Evolutionary conservation across 371 early-diverging fungal genomes (phyloP).

Genomic region (Saksenaea vasiformis): DNA sequence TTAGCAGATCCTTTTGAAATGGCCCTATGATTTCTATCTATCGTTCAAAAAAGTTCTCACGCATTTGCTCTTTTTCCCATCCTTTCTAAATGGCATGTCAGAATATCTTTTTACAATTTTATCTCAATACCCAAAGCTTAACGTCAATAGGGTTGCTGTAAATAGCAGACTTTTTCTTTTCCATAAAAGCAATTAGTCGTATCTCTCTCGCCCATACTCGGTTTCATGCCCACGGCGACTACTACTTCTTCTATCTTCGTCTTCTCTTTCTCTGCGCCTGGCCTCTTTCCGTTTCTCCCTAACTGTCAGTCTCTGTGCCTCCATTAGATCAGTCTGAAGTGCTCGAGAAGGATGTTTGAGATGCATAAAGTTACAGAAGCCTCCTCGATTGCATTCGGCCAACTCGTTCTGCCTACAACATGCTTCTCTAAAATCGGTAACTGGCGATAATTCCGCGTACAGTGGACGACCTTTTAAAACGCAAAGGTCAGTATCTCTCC

Average conservation of each 20-base stretch:
- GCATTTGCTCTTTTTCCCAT: not conserved
- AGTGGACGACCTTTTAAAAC: conserved; percentile 75
- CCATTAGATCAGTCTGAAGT: conserved; percentile 78
- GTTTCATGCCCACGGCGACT: conserved; percentile 8
- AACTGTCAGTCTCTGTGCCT: conserved; percentile 73
- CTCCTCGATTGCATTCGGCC: conserved; percentile 93
- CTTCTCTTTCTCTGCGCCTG: conserved; percentile 34
- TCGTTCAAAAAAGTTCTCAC: too few relatives aligned
- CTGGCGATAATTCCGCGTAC: conserved; percentile 95
- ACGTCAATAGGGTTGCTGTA: not conserved
- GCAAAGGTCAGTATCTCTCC: not conserved
- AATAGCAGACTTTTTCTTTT: not conserved
- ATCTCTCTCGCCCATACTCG: conserved; percentile 4
- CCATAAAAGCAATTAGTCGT: not conserved
- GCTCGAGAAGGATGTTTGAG: conserved; percentile 78
- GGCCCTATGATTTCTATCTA: too few relatives aligned
- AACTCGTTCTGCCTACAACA: conserved; percentile 97
- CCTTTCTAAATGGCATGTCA: too few relatives aligned
- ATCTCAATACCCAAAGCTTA: too few relatives aligned
- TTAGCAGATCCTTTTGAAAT: too few relatives aligned
- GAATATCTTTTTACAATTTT: too few relatives aligned
- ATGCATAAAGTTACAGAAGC: conserved; percentile 99
- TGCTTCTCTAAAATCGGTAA: conserved; percentile 96
- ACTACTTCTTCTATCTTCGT: conserved; percentile 30
- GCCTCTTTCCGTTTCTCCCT: conserved; percentile 49